These are phyloP conservation scores for Ocimum tenuiflorum DNA, from an alignment of 257 asterid species.

Conservation along the genomic window DNA sequence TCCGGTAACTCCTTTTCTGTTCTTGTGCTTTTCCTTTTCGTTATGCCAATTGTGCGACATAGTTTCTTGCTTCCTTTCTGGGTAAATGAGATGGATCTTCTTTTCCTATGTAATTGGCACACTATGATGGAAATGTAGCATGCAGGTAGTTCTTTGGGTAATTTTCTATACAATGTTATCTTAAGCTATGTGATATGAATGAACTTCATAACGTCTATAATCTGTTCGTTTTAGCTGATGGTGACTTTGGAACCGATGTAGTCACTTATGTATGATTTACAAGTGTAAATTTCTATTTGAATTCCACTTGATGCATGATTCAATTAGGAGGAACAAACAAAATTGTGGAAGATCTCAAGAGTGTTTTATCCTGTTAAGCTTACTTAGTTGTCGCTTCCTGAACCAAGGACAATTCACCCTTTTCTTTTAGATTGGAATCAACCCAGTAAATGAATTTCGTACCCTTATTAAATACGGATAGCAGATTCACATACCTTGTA, in stretches of 20 bases:
- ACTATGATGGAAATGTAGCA: not conserved
- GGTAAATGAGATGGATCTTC: too few species aligned
- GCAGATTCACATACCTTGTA: too few species aligned
- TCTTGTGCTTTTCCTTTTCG: not conserved
- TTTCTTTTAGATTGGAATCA: not conserved
- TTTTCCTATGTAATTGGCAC: not conserved
- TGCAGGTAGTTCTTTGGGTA: not conserved
- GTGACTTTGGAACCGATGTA: not conserved
- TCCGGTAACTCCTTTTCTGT: slow-evolving; percentile 37
- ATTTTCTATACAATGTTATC: not conserved
- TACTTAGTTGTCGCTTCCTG: not conserved
- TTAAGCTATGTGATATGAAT: not conserved
- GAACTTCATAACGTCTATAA: not conserved
- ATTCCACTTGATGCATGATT: not conserved
- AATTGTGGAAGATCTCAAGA: not conserved
- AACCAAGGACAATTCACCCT: not conserved
- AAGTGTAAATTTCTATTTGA: not conserved
- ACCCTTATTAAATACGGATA: not conserved
- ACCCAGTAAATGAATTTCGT: not conserved
- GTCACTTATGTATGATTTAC: not conserved
- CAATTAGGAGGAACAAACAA: not conserved
- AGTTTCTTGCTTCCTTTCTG: not conserved
- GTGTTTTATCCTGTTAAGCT: not conserved
- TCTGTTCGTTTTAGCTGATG: not conserved
- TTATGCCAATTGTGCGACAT: not conserved